Conservation (phyloP, 805 yeast genomes). For the Candida patagonica region DNA sequence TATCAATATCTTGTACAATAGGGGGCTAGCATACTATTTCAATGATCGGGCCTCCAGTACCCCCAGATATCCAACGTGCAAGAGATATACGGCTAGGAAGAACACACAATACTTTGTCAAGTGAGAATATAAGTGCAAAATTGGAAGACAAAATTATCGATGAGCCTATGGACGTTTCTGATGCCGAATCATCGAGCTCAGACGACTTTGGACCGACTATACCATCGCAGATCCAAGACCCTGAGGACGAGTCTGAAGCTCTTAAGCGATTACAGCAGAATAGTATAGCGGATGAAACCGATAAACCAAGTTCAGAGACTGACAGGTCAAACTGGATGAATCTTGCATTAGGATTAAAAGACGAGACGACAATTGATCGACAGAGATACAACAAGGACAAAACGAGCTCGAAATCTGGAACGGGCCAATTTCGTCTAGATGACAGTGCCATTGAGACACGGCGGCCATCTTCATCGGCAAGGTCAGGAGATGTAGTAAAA, state of each 20-base stretch:
- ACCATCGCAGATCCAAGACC: slow-evolving; percentile 6
- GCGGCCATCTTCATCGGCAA: neutral
- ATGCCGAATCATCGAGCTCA: slow-evolving; percentile 5
- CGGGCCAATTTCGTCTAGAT: slow-evolving; percentile 8
- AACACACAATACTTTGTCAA: neutral
- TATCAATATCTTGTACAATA: no score
- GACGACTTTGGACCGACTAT: slow-evolving; percentile 16
- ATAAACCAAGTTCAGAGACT: neutral
- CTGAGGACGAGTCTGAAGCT: slow-evolving; percentile 12
- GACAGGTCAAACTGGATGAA: slow-evolving; percentile 14
- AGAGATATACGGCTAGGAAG: slow-evolving; percentile 6
- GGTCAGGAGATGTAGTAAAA: neutral
- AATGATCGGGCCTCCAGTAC: slow-evolving; percentile 16
- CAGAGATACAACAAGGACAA: slow-evolving; percentile 6
- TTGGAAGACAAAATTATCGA: neutral
- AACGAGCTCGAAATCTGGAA: slow-evolving; percentile 7
- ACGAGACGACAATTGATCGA: slow-evolving; percentile 7
- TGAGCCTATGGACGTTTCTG: neutral
- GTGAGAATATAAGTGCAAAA: neutral
- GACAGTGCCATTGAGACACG: neutral
- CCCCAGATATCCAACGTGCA: slow-evolving; percentile 11
- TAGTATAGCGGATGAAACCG: slow-evolving; percentile 3
- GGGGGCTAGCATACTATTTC: no score
- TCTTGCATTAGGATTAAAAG: slow-evolving; percentile 13
- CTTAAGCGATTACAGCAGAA: slow-evolving; percentile 10